phyloP scores from a whole-genome alignment of 345 rosid genomes.

The Euphorbia tirucalli region DNA sequence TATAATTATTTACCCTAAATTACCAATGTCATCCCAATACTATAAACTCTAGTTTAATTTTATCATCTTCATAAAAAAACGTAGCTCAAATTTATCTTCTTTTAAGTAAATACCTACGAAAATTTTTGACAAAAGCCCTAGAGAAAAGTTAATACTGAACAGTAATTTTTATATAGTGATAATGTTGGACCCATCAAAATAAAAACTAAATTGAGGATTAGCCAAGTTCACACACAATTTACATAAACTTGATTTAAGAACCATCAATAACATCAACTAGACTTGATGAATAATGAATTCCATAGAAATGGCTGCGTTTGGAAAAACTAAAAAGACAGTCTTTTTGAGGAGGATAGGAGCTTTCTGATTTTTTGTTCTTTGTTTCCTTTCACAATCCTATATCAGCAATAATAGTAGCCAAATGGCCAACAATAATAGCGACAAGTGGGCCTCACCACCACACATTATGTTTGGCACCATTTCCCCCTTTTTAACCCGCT shows the following conservation, averaged over 20 bases:
- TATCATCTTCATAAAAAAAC: no score
- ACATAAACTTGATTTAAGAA: background rate
- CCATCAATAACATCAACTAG: background rate
- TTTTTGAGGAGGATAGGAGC: background rate
- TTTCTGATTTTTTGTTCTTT: background rate
- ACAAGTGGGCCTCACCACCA: constrained; percentile 46
- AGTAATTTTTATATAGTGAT: no score
- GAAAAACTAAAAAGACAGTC: background rate
- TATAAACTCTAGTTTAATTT: no score
- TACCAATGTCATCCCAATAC: no score
- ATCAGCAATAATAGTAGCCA: background rate
- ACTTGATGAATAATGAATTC: constrained; percentile 2
- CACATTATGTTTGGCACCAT: constrained; percentile 13
- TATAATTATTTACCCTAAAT: no score
- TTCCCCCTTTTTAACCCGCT: constrained; percentile 5
- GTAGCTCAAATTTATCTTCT: no score
- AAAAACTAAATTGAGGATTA: no score
- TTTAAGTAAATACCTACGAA: no score
- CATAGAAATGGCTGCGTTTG: constrained; percentile 7
- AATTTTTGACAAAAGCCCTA: no score
- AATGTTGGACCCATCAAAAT: no score
- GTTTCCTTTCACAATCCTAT: background rate
- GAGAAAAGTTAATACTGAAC: no score
- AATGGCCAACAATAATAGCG: constrained; percentile 41
- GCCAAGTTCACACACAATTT: background rate